These are phyloP conservation scores for Globisporangium alternatum DNA, from an alignment of 352 stramenopile species.

Conservation along the genomic window DNA sequence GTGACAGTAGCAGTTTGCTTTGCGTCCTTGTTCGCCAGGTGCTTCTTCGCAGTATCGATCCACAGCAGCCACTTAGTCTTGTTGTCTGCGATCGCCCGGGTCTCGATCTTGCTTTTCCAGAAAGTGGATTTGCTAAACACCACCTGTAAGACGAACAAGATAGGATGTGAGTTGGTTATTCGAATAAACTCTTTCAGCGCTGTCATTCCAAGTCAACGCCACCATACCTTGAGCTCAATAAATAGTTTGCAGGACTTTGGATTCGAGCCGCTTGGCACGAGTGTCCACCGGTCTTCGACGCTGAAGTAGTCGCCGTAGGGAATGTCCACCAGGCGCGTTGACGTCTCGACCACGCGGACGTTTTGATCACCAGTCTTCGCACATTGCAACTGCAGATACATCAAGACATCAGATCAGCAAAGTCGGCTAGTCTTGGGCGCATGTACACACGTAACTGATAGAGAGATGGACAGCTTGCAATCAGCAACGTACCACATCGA, in stretches of 20 bases:
- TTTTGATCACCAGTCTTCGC: conserved; percentile 42
- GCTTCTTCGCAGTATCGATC: conserved; percentile 58
- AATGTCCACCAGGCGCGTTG: conserved; percentile 78
- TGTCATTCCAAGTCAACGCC: not conserved
- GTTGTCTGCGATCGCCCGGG: conserved; percentile 70
- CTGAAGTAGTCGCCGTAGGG: conserved; percentile 88
- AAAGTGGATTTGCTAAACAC: conserved; percentile 84
- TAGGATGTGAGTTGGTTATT: not conserved
- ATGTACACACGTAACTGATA: not conserved
- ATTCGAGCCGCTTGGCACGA: conserved; percentile 46
- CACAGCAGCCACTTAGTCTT: conserved; percentile 70
- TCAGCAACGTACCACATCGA: conserved; percentile 53
- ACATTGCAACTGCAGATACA: conserved; percentile 49
- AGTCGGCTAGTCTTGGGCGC: too few species aligned
- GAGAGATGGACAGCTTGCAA: not conserved
- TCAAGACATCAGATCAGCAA: not conserved
- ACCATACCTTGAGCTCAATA: conserved; percentile 68
- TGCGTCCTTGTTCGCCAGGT: conserved; percentile 21
- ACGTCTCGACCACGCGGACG: conserved; percentile 63
- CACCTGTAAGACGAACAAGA: conserved; percentile 29
- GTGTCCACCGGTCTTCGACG: conserved; percentile 79
- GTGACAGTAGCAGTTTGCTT: not conserved
- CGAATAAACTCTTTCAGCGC: not conserved
- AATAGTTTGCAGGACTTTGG: conserved; percentile 51
- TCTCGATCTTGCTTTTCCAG: conserved; percentile 80